Percentiles rank a stretch among this genome's conserved stretches.
These are phyloP conservation scores for Coprinopsis strossmayeri DNA, from an alignment of 768 basidiomycete species.

Conservation along the genomic window DNA sequence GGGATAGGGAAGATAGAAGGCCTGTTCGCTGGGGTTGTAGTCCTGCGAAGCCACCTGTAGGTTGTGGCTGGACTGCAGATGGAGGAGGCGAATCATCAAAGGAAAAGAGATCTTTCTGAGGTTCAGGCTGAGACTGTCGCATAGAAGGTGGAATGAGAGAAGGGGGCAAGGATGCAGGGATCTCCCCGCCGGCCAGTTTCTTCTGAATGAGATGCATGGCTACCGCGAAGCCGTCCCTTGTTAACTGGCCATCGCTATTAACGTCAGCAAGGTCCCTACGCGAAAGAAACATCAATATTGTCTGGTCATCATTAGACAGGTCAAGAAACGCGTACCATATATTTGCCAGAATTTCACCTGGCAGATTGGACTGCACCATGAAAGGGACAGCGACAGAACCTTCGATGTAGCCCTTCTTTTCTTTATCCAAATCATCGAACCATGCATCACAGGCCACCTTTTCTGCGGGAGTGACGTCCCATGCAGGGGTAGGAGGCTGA, in stretches of 20 bases:
- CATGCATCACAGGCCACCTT: constrained; percentile 72
- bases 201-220: constrained; percentile 91
- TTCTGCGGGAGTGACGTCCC: constrained; percentile 82
- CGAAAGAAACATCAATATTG: constrained; percentile 1
- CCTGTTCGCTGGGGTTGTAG: constrained; percentile 28
- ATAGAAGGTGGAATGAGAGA: constrained; percentile 80
- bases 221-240: constrained; percentile 89
- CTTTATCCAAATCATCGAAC: constrained; percentile 78
- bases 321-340: constrained; percentile 62
- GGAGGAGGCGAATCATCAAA: constrained; percentile 52
- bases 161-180: constrained; percentile 65
- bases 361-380: constrained; percentile 84
- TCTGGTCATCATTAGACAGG: not conserved
- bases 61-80: constrained; percentile 36
- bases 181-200: constrained; percentile 71
- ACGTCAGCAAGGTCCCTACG: constrained; percentile 91
- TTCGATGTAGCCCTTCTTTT: constrained; percentile 75
- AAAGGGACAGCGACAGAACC: constrained; percentile 95
- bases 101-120: constrained; percentile 37
- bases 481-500: constrained; percentile 23
- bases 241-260: constrained; percentile 79
- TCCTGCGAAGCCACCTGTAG: constrained; percentile 25
- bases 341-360: constrained; percentile 78
- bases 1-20: constrained; percentile 16
- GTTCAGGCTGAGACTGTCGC: constrained; percentile 43